Evolutionary conservation across 1,284 basidiomycete genomes (phyloP).

Genomic region (Anthracocystis panici-leucophaei): DNA sequence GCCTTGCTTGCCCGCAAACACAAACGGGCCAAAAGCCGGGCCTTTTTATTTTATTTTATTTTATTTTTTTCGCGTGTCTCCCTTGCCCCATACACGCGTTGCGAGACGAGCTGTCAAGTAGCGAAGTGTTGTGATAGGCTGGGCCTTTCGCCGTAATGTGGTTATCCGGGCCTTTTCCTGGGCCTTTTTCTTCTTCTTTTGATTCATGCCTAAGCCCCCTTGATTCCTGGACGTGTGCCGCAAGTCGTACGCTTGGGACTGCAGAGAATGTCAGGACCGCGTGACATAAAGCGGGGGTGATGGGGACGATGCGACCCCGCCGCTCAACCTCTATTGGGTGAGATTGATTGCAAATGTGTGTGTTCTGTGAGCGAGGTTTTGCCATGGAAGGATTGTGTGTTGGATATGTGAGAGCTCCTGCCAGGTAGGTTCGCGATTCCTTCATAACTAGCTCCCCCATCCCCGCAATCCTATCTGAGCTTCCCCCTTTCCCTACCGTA

Average conservation of each 20-base stretch:
- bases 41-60: slow-evolving; percentile 3
- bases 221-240: not conserved
- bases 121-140: slow-evolving; percentile 25
- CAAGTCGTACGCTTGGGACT: no score
- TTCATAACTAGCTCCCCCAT: not conserved
- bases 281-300: not conserved
- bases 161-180: slow-evolving; percentile 34
- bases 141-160: slow-evolving; percentile 46
- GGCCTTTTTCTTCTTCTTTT: slow-evolving; percentile 43
- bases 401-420: no score
- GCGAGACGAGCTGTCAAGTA: slow-evolving; percentile 18
- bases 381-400: not conserved
- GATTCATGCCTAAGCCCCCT: not conserved
- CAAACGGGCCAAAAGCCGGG: slow-evolving; percentile 46
- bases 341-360: not conserved
- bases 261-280: not conserved
- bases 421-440: not conserved
- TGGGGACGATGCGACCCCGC: no score
- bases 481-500: not conserved
- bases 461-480: not conserved
- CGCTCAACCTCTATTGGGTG: no score
- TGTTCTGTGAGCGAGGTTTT: not conserved
- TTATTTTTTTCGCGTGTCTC: no score
- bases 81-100: not conserved
- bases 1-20: not conserved